Base-by-base conservation (phyloP, 176 grass and related monocot species). In the Dendrocalamus sinicus region DNA sequence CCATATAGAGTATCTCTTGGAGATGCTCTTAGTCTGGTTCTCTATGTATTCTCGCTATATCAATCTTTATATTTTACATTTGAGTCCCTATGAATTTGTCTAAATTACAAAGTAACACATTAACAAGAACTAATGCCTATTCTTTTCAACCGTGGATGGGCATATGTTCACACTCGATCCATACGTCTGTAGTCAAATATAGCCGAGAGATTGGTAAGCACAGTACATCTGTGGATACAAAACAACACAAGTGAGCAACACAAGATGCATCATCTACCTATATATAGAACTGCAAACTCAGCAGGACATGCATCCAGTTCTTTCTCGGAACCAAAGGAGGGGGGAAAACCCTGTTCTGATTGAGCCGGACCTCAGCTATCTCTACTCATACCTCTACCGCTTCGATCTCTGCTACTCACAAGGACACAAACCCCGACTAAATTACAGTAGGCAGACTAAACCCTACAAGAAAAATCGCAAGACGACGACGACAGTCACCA, bases 361-460 rank as follows among this genome's bases (percentile, higher is more conserved):
- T 87, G 67, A 90, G 83, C 51, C 84, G 88, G 89, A 88, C 13
- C 70, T 84, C 81, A 80, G 17, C 89, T 91, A 90, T 61, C 54
- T 35, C 81, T 87, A 87, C 44, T 46, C 74, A 61, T 83, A 75
- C 80, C 40, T 73, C 89, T 87, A 90, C 84, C 48, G 46, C 47
- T 58, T 80, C 60, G 41, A 72, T 59, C 85, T 80, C 81, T 51
- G 85, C 80, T 87, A 91, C 28, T 75, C 61, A 74, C 80, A 72
- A 20, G 70, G 54, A 28, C 83, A 86, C 78, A 86, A 72, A 86
- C 66, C 80, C 45, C 51, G 10, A 46, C 85, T 91, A 91, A 84
- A 91, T 91, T 91, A 88, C 89, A 91, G 63, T 8, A 66, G 76
- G 76, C 61, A 75, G 75, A 87, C 74, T 75, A 91, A 85, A 84